Percentiles rank a stretch among this genome's conserved stretches.
Evolutionary conservation across 164 flowering plant species (phyloP).

Genomic region (Tinospora cordifolia): DNA sequence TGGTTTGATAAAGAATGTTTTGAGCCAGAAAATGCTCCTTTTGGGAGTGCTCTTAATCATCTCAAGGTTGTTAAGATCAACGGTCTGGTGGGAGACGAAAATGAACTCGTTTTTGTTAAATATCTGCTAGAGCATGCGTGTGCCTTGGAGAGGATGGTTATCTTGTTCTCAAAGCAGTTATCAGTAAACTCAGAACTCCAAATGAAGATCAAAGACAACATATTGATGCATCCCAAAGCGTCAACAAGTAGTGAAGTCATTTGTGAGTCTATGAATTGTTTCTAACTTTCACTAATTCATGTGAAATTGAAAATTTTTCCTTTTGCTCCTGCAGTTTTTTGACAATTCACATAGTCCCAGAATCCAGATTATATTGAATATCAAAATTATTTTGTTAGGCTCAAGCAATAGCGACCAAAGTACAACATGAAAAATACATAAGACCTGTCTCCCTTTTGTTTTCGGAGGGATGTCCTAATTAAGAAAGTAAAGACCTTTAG

Average conservation of each 20-base stretch:
- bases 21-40: conserved; percentile 1
- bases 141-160: conserved; percentile 14
- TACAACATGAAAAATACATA: too few species aligned
- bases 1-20: conserved; percentile 1
- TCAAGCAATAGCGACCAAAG: too few species aligned
- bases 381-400: too few species aligned
- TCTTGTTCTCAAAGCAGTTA: conserved; percentile 5
- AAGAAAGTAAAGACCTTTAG: too few species aligned
- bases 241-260: conserved; percentile 11
- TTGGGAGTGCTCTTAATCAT: neutral
- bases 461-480: too few species aligned
- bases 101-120: conserved; percentile 13
- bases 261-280: conserved; percentile 5
- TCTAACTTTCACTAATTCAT: too few species aligned
- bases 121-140: conserved; percentile 7
- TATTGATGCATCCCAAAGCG: conserved; percentile 13
- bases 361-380: too few species aligned
- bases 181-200: conserved; percentile 8
- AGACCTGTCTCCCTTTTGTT: too few species aligned
- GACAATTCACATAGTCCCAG: too few species aligned
- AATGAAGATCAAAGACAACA: conserved; percentile 4
- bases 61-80: conserved; percentile 12
- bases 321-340: too few species aligned
- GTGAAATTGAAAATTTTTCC: too few species aligned
- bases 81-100: conserved; percentile 9